Evolutionary conservation across 2,329 filamentous ascomycete genomes (phyloP), one percentile per base, ranked within the genome.

Genomic region (Dactylellina parvicollis): DNA sequence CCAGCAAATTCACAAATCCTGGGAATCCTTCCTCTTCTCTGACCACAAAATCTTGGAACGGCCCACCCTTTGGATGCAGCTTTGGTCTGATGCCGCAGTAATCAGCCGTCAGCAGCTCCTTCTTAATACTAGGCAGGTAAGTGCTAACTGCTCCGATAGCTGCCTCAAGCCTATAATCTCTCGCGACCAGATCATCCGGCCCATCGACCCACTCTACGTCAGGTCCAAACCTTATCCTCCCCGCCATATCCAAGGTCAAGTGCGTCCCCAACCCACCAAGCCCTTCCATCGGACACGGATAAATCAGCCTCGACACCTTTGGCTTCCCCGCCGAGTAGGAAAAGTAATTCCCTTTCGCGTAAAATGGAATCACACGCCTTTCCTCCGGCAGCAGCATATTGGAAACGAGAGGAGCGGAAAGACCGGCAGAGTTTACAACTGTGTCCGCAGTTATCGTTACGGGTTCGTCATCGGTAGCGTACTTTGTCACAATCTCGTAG

Each of bases 321-420:
- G 92, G 93, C 0, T 79, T 79, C 0, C 88, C 86, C 0, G 87
- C 83, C 0, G 85, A 81, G 82, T 97, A 98, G 28, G 89, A 90
- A 82, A 96, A 98, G 83, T 99, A 99, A 73, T 92, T 94, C 0
- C 95, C 95, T 83, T 99, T 99, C 70, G 94, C 94, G 81, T 90
- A 98, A 83, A 87, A 91, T 3, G 92, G 86, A 22, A 81, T 85
- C 38, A 83, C 82, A 55, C 87, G 87, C 3, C 85, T 81, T 0
- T 82, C 80, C n/a, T 62, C 77, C 0, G 89, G 88, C 0, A 92
- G 84, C 36, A 98, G 86, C 86, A 93, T 89, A 82, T 98, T 99
- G 78, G 90, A 89, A 46, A 98, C 83, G 20, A 82, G 83, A 56
- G 89, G 89, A 18, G 93, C 91, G 74, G 86, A 88, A 14, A 97